Evolutionary conservation across 2,329 filamentous ascomycete genomes (phyloP), one percentile per base, ranked within the genome.

Genomic region (Kalmusia sp.): DNA sequence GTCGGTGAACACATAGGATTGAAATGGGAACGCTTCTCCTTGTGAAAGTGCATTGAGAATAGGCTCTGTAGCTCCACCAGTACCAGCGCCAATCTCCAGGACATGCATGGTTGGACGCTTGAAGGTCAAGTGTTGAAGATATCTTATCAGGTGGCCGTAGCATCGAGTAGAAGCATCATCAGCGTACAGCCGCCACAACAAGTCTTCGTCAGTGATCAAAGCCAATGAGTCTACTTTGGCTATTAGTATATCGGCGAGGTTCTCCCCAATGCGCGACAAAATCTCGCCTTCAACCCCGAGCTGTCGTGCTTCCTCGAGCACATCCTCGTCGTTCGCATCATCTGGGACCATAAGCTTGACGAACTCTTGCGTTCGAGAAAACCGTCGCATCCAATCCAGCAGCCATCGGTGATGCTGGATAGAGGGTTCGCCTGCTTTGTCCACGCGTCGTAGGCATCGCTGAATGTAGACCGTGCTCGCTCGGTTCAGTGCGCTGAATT

Each of bases 31-130:
- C 14, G n/a, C 17, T 11, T 25, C 47, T 7, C 22, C 39, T 6
- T 39, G 21, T 28, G 25, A 14, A n/a, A 57, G n/a, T 2, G 46
- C 28, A 17, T 49, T 17, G 8, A 57, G 37, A 15, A 57, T 15
- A 6, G 47, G 39, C 7, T 28, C n/a, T 6, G 56, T 56, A 14
- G 45, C 27, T 8, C 56, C 53, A 14, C 56, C 56, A 22, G 56
- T 59, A 5, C 56, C 56, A n/a, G 49, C 56, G 12, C 56, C 56
- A 6, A 59, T 51, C 22, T 59, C 56, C 7, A 58, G 48, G 14
- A 57, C 33, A 6, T 34, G 46, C 28, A 54, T 27, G 8, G 43
- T 49, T 4, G 51, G 40, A n/a, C 44, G 15, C 30, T 54, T 50
- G 52, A 51, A 54, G 6, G 31, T n/a, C 8, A 52, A 21, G n/a